These are phyloP conservation scores for Colletotrichum orchidophilum DNA, from an alignment of 2,329 filamentous ascomycete genomes.

Conservation along the genomic window DNA sequence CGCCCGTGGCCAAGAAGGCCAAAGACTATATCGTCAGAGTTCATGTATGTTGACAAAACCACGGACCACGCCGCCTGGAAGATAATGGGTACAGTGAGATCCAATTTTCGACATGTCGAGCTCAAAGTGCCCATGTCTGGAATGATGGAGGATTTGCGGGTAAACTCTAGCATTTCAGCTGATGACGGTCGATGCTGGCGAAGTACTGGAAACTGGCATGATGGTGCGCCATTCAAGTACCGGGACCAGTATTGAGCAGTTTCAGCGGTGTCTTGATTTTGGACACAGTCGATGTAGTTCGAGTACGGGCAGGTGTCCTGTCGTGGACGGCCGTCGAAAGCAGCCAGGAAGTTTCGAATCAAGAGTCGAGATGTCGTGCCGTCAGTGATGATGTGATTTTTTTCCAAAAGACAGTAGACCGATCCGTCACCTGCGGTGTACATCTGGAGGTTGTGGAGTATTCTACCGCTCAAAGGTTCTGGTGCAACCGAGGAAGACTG, in stretches of 20 bases:
- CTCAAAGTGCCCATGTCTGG: not conserved
- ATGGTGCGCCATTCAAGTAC: not conserved
- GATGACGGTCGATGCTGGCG: not conserved
- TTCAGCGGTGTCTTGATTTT: not conserved
- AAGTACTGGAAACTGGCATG: not conserved
- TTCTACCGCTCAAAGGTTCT: not conserved
- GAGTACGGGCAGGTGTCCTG: not conserved
- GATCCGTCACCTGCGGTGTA: not conserved
- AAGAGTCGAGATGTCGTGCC: conserved; percentile 16
- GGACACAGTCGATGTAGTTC: conserved; percentile 7
- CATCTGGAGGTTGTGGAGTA: not conserved
- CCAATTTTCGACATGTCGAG: conserved; percentile 40
- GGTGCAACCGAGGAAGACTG: not conserved
- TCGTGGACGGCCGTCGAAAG: not conserved
- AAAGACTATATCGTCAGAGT: conserved; percentile 78
- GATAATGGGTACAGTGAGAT: conserved; percentile 78
- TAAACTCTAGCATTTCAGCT: not conserved
- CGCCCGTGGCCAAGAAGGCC: conserved; percentile 71
- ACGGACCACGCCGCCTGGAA: conserved; percentile 83
- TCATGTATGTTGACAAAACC: conserved; percentile 78
- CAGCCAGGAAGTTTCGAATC: not conserved
- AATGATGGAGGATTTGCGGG: not conserved
- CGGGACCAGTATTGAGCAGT: conserved; percentile 1
- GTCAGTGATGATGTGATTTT: conserved; percentile 24
- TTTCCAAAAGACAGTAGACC: conserved; percentile 8